These are phyloP conservation scores for Gomphus bonarii DNA, from an alignment of 1,284 basidiomycete species.

Conservation along the genomic window DNA sequence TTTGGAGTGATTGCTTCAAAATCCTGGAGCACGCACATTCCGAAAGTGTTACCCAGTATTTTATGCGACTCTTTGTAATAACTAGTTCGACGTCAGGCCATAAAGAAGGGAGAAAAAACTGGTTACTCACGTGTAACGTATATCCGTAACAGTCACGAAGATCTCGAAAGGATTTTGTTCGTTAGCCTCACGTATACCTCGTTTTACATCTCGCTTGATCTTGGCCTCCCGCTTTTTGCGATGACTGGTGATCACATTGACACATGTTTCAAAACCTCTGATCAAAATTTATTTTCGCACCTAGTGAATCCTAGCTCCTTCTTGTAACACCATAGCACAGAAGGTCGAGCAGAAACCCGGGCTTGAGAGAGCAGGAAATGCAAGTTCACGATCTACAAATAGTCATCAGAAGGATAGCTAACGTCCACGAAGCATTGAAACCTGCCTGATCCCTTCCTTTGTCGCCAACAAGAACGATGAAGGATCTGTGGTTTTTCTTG, in stretches of 20 bases:
- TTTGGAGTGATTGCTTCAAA: conserved; percentile 99
- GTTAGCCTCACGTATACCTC: conserved; percentile 88
- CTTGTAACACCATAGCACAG: conserved; percentile 95
- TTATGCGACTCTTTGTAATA: conserved; percentile 94
- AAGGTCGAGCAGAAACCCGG: conserved; percentile 79
- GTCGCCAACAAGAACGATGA: conserved; percentile 96
- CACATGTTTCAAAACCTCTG: conserved; percentile 3
- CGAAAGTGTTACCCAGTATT: conserved; percentile 95
- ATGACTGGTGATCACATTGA: conserved; percentile 48
- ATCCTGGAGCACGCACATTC: conserved; percentile 96
- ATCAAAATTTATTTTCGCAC: conserved; percentile 31
- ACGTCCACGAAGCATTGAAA: conserved; percentile 2
- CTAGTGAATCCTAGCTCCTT: conserved; percentile 93
- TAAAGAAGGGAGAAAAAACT: background rate
- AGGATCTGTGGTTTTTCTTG: conserved; percentile 85
- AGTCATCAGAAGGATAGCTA: background rate
- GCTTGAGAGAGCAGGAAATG: conserved; percentile 93
- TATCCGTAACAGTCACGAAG: conserved; percentile 98
- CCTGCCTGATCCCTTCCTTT: conserved; percentile 84
- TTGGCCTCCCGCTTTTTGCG: conserved; percentile 95
- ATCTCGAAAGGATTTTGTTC: conserved; percentile 98
- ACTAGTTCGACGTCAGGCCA: conserved; percentile 21
- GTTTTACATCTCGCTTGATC: conserved; percentile 90
- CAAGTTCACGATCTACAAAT: conserved; percentile 80
- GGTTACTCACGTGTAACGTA: conserved; percentile 78